Evolutionary conservation across 352 stramenopile genomes (phyloP).

Genomic region (Phytophthora colocasiae): DNA sequence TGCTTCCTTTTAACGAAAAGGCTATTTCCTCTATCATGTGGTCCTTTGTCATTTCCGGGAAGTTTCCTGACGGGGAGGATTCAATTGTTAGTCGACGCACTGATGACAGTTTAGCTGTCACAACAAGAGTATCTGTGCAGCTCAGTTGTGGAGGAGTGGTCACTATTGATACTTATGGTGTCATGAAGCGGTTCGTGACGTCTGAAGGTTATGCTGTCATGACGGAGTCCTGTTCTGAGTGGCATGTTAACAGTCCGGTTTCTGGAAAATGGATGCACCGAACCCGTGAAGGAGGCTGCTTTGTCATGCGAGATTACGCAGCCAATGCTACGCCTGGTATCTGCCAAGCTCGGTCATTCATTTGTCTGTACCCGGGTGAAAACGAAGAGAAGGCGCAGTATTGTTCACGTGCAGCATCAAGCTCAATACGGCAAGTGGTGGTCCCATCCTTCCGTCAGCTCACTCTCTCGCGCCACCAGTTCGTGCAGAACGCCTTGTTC

Average conservation of each 20-base stretch:
- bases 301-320: slow-evolving; percentile 4
- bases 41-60: slow-evolving; percentile 2
- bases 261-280: slow-evolving; percentile 1
- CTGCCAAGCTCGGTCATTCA: slow-evolving; percentile 3
- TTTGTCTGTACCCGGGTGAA: slow-evolving; percentile 11
- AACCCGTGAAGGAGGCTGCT: slow-evolving; percentile 8
- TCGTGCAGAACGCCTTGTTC: slow-evolving; percentile 15
- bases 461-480: slow-evolving; percentile 12
- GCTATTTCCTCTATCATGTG: background rate
- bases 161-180: slow-evolving; percentile 2
- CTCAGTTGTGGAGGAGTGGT: background rate
- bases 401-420: background rate
- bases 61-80: slow-evolving; percentile 2
- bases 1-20: slow-evolving; percentile 9
- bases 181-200: slow-evolving; percentile 12
- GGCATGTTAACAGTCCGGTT: background rate
- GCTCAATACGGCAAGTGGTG: slow-evolving; percentile 1
- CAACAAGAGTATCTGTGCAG: background rate
- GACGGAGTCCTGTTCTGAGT: slow-evolving; percentile 7
- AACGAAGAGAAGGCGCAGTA: background rate
- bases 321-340: slow-evolving; percentile 3
- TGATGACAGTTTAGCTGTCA: slow-evolving; percentile 7
- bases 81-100: slow-evolving; percentile 2
- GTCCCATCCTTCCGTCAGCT: slow-evolving; percentile 11
- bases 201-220: slow-evolving; percentile 1